A percentile compares a stretch with the other conserved stretches of the same genome.
phyloP scores from a whole-genome alignment of 176 grass and related monocot species.

The Zea mays region DNA sequence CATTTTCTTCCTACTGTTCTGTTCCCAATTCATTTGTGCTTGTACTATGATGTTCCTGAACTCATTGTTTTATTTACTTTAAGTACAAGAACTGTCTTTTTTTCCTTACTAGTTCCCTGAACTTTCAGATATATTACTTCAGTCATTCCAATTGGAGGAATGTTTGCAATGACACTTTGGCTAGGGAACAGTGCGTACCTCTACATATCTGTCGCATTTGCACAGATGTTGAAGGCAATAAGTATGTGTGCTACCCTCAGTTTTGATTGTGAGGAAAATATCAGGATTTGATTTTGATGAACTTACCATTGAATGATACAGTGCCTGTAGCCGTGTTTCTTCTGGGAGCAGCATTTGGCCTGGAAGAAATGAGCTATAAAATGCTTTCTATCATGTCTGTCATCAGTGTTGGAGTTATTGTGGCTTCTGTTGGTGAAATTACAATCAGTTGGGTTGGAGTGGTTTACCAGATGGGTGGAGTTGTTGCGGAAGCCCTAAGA shows the following conservation, averaged over 20 bases:
- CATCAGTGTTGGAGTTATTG: constrained; percentile 87
- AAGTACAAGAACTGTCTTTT: neutral
- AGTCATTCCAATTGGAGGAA: constrained; percentile 94
- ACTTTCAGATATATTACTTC: constrained; percentile 91
- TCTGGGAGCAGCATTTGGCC: constrained; percentile 75
- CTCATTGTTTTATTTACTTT: constrained; percentile 12
- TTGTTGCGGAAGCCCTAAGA: constrained; percentile 84
- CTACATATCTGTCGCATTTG: constrained; percentile 99
- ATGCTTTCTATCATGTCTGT: constrained; percentile 96
- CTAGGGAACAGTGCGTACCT: constrained; percentile 97
- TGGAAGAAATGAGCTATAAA: constrained; percentile 86
- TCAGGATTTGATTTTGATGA: constrained; percentile 11
- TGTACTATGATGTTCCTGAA: neutral
- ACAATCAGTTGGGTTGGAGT: constrained; percentile 93
- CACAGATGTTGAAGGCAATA: constrained; percentile 98
- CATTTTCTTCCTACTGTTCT: neutral
- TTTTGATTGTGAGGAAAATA: neutral
- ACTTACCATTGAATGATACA: constrained; percentile 46
- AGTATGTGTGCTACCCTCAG: constrained; percentile 53
- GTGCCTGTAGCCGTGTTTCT: constrained; percentile 99
- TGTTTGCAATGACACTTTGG: constrained; percentile 99
- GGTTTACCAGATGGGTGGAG: constrained; percentile 98
- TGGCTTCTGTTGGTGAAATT: constrained; percentile 95
- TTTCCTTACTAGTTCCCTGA: constrained; percentile 15
- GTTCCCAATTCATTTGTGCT: neutral